phyloP scores from a whole-genome alignment of 148 eudicot genomes.

The Spergularia marina region DNA sequence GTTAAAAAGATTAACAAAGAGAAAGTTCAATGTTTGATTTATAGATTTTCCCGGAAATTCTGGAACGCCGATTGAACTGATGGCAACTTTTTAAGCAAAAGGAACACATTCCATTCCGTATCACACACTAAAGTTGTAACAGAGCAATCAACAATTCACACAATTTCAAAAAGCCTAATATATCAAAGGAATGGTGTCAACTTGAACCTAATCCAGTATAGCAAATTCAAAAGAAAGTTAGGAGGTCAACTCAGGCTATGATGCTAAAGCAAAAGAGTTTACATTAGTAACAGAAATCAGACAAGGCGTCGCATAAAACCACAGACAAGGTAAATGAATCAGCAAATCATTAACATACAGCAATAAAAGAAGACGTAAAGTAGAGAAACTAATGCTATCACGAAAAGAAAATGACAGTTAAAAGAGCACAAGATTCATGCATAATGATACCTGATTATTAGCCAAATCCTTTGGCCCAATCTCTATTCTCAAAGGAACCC shows the following conservation, averaged over 20 bases:
- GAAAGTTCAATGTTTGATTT: neutral
- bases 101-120: too few relatives aligned
- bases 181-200: neutral
- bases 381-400: neutral
- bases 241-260: neutral
- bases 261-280: neutral
- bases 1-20: neutral
- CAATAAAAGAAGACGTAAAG: neutral
- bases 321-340: neutral
- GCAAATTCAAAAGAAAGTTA: neutral
- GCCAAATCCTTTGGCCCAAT: constrained; percentile 97
- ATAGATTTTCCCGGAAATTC: neutral
- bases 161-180: neutral
- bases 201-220: neutral
- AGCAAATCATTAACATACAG: neutral
- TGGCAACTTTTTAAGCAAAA: too few relatives aligned
- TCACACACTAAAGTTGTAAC: too few relatives aligned
- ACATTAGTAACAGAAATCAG: neutral
- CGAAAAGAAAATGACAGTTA: neutral
- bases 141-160: neutral
- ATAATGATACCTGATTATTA: constrained; percentile 61
- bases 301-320: neutral
- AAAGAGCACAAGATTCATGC: constrained; percentile 9
- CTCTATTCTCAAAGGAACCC: constrained; percentile 95
- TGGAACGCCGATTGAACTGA: neutral